Conservation (phyloP, 805 yeast species). For the Hanseniaspora guilliermondii region DNA sequence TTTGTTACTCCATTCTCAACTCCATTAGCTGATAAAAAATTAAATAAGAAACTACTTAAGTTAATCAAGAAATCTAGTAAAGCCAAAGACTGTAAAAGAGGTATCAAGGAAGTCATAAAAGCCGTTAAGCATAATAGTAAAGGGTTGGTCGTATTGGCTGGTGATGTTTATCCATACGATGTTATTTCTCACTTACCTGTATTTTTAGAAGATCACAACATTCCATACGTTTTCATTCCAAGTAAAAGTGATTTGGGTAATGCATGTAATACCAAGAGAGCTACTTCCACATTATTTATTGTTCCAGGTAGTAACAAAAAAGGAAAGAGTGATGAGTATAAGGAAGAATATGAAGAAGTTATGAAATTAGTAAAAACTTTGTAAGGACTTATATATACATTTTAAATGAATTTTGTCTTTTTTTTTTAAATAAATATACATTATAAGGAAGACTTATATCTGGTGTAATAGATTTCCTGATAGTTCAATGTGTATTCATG, state of each 20-base stretch:
- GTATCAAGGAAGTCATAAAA: conserved; percentile 97
- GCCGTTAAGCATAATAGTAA: conserved; percentile 96
- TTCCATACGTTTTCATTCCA: conserved; percentile 88
- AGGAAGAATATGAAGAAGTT: conserved; percentile 83
- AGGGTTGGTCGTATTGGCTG: conserved; percentile 92
- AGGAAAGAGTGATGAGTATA: conserved; percentile 73
- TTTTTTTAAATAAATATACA: too few species aligned
- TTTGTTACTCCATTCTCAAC: conserved; percentile 85
- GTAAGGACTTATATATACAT: conserved; percentile 14
- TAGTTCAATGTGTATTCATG: too few species aligned
- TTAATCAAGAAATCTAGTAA: conserved; percentile 96
- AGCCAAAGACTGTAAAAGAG: conserved; percentile 96
- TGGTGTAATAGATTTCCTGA: too few species aligned
- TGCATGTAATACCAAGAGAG: conserved; percentile 98
- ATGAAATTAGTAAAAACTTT: conserved; percentile 64
- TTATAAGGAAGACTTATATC: too few species aligned
- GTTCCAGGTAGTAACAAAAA: conserved; percentile 90
- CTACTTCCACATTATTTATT: conserved; percentile 93
- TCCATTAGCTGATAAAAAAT: conserved; percentile 90
- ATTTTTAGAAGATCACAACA: conserved; percentile 84
- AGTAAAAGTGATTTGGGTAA: conserved; percentile 96
- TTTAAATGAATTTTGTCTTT: not conserved
- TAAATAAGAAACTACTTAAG: conserved; percentile 88
- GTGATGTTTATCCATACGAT: conserved; percentile 95
- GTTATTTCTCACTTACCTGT: conserved; percentile 96